Conservation (phyloP, 805 yeast species). For the Candida andamanensis region DNA sequence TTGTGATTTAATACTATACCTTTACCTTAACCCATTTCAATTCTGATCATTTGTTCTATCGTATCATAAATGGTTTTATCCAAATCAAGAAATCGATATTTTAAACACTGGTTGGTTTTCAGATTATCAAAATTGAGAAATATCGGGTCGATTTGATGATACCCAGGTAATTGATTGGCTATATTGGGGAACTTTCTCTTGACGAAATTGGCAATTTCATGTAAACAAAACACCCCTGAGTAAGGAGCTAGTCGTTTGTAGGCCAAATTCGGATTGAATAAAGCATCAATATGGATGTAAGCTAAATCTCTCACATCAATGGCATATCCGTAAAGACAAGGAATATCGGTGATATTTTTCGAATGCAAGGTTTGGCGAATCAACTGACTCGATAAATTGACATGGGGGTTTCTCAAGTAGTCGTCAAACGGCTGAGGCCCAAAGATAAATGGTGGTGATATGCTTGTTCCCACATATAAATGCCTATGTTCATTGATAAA, state of each 20-base stretch:
- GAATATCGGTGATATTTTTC: constrained; percentile 3
- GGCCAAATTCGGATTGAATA: constrained; percentile 9
- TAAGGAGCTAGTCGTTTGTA: constrained; percentile 23
- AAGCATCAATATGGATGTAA: constrained; percentile 14
- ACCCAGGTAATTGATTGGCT: constrained; percentile 4
- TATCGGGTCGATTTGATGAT: constrained; percentile 1
- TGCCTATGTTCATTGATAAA: constrained; percentile 11
- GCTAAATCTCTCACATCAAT: constrained; percentile 23
- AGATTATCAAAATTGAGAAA: constrained; percentile 22
- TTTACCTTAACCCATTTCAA: background rate
- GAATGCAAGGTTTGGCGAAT: constrained; percentile 1
- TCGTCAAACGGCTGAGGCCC: constrained; percentile 21
- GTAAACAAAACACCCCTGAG: constrained; percentile 16
- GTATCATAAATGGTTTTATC: constrained; percentile 38
- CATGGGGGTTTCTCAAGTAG: background rate
- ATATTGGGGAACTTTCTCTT: constrained; percentile 6
- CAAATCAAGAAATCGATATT: constrained; percentile 29
- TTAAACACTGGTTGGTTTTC: constrained; percentile 30
- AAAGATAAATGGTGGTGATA: constrained; percentile 9
- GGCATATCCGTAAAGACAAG: constrained; percentile 11
- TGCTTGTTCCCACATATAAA: constrained; percentile 7
- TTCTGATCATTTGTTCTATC: constrained; percentile 25
- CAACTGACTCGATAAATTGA: constrained; percentile 5
- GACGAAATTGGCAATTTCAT: constrained; percentile 20
- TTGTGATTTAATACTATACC: no score